These are phyloP conservation scores for Petrea volubilis DNA, from an alignment of 257 asterid genomes.

Conservation along the genomic window DNA sequence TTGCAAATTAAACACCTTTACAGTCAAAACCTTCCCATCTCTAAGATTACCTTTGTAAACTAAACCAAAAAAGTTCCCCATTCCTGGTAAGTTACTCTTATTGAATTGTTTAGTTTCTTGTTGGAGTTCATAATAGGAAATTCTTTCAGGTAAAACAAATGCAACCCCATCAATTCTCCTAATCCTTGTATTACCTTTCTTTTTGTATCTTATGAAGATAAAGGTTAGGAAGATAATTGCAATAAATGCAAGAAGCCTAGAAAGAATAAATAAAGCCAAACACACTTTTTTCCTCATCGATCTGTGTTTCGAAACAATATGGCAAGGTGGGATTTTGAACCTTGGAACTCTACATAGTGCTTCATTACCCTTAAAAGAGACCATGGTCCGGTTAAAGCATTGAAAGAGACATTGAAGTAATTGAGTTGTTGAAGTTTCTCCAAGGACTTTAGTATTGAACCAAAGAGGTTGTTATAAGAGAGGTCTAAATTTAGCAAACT, in stretches of 20 bases:
- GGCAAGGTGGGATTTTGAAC: constrained; percentile 27
- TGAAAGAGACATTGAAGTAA: constrained; percentile 32
- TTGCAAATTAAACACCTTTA: constrained; percentile 35
- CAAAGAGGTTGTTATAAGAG: neutral
- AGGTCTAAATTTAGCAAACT: neutral
- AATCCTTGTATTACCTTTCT: neutral
- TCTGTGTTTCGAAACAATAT: neutral
- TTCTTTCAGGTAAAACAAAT: neutral
- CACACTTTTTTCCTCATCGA: constrained; percentile 3
- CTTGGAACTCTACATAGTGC: constrained; percentile 25
- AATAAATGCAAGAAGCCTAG: constrained; percentile 4
- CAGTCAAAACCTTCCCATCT: constrained; percentile 14
- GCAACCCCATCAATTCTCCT: neutral
- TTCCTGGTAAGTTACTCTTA: constrained; percentile 30
- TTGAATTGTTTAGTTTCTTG: constrained; percentile 20
- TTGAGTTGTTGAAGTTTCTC: neutral
- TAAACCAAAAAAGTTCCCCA: constrained; percentile 27
- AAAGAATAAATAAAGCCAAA: neutral
- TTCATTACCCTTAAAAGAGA: constrained; percentile 14
- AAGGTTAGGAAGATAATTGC: neutral
- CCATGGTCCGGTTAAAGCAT: constrained; percentile 17
- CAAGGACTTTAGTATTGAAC: neutral
- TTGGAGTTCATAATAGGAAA: constrained; percentile 32
- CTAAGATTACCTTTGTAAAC: constrained; percentile 23
- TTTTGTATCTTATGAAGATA: neutral